A percentile compares a stretch with the other conserved stretches of the same genome.
Conservation (phyloP, 2,329 filamentous ascomycete species). For the Seiridium unicorne region DNA sequence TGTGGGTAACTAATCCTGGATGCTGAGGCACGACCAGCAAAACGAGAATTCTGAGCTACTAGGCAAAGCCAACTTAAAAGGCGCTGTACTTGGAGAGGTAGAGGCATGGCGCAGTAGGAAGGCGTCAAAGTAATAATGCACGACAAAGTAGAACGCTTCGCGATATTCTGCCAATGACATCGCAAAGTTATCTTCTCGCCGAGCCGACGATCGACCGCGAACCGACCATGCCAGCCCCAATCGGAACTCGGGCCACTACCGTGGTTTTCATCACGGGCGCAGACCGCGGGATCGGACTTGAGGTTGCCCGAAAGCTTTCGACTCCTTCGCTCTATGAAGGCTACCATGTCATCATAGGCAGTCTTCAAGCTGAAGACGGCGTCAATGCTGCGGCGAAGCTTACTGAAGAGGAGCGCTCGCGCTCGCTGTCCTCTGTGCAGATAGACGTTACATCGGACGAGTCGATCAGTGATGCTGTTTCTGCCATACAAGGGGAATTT, state of each 20-base stretch:
- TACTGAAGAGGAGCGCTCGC: neutral
- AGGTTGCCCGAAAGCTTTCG: constrained; percentile 2
- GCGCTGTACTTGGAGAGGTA: no score
- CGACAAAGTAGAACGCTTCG: no score
- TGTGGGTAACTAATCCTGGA: no score
- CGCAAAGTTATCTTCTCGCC: neutral
- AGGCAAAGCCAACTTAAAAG: no score
- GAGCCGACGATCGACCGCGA: neutral
- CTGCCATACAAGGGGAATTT: constrained; percentile 16
- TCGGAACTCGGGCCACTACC: neutral
- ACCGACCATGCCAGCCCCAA: neutral
- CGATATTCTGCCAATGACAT: no score
- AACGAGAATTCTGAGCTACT: no score
- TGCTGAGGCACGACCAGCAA: no score
- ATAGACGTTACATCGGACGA: constrained; percentile 17
- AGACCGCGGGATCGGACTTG: neutral
- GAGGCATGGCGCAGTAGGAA: no score
- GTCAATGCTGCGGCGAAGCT: neutral
- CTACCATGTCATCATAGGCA: constrained; percentile 4
- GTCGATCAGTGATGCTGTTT: constrained; percentile 24
- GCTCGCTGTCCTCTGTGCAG: constrained; percentile 5
- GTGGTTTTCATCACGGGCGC: constrained; percentile 4
- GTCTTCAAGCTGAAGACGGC: neutral
- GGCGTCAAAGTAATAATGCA: no score
- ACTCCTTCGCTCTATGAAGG: neutral